Conservation (phyloP, 1,284 basidiomycete species). For the Ceratobasidium sp. region DNA sequence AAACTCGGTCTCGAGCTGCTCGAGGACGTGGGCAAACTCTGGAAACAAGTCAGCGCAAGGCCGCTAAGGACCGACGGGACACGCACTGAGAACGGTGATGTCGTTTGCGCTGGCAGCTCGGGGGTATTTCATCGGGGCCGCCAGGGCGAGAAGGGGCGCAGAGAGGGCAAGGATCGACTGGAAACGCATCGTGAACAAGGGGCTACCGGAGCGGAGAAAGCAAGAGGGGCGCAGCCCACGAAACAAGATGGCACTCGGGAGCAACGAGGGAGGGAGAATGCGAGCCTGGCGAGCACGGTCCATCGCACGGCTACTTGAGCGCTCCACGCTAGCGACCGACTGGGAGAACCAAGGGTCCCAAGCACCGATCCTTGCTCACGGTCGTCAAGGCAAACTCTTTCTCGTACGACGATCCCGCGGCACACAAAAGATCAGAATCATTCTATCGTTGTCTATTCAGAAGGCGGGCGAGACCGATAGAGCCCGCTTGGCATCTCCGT, state of each 20-base stretch:
- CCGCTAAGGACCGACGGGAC: background rate
- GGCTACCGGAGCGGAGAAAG: conserved; percentile 38
- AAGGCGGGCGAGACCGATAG: conserved; percentile 27
- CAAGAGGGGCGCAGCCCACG: conserved; percentile 43
- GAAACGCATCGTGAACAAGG: conserved; percentile 29
- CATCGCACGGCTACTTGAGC: background rate
- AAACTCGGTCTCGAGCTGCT: conserved; percentile 74
- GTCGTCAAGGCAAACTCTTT: conserved; percentile 17
- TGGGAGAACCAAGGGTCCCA: background rate
- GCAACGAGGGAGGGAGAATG: background rate
- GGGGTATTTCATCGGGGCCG: conserved; percentile 39
- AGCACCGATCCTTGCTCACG: background rate
- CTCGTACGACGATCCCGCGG: conserved; percentile 4
- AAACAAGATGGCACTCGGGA: conserved; percentile 13
- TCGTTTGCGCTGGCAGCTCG: conserved; percentile 51
- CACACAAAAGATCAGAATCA: conserved; percentile 23
- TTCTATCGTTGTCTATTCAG: conserved; percentile 24
- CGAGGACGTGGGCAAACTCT: conserved; percentile 79
- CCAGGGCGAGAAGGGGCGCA: conserved; percentile 38
- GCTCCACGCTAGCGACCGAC: background rate
- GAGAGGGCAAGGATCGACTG: conserved; percentile 18
- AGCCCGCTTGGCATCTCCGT: conserved; percentile 26
- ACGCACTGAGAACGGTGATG: conserved; percentile 67
- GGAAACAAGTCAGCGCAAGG: background rate
- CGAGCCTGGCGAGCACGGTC: background rate